Conservation (phyloP, 441 rosid species). For the Pelargonium hybrid region DNA sequence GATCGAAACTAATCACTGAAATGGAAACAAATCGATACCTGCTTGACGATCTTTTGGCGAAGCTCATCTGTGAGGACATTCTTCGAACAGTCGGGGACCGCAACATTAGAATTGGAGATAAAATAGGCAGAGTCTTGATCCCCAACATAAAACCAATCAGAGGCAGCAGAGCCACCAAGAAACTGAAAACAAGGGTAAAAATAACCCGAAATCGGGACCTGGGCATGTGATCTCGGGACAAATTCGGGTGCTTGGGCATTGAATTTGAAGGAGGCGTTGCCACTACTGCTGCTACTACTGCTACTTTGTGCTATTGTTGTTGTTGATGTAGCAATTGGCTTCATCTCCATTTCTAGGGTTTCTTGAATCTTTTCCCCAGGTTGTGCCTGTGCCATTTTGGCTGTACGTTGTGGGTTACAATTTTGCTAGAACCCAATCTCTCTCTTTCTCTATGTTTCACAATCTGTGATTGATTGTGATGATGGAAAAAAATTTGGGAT, state of each 20-base stretch:
- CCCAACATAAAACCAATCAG: conserved; percentile 72
- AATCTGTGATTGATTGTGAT: not conserved
- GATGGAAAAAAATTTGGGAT: conserved; percentile 1
- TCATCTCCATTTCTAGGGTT: conserved; percentile 5
- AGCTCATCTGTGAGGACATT: conserved; percentile 56
- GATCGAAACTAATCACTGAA: not conserved
- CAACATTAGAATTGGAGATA: conserved; percentile 38
- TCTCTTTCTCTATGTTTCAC: conserved; percentile 1
- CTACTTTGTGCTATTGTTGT: not conserved
- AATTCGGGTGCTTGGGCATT: conserved; percentile 88
- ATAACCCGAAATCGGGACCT: conserved; percentile 52
- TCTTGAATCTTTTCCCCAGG: conserved; percentile 27
- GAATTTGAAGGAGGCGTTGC: conserved; percentile 47
- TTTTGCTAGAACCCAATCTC: conserved; percentile 4
- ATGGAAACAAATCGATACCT: conserved; percentile 30
- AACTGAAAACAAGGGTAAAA: conserved; percentile 55
- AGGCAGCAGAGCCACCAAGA: conserved; percentile 34
- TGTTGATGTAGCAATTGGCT: not conserved
- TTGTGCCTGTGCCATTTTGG: conserved; percentile 51
- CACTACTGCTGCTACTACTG: conserved; percentile 11
- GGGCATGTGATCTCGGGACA: conserved; percentile 55
- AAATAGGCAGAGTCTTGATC: conserved; percentile 47
- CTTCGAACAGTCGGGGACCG: conserved; percentile 38
- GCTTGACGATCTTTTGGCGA: conserved; percentile 71
- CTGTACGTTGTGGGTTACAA: not conserved